Evolutionary conservation across 352 stramenopile species (phyloP).

Genomic region (Phytophthora chlamydospora): DNA sequence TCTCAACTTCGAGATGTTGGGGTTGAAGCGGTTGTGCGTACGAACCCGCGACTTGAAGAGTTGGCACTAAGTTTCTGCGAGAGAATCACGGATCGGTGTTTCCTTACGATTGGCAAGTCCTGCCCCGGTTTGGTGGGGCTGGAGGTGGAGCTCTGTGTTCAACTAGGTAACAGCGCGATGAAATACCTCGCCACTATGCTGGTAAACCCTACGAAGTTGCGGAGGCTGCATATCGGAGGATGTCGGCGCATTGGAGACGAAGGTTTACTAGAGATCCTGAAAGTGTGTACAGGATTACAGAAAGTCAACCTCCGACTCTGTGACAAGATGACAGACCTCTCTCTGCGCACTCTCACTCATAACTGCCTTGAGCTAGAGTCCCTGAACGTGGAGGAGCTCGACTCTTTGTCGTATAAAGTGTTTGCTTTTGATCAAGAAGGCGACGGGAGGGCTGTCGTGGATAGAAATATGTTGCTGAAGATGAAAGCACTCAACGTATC

Average conservation of each 20-base stretch:
- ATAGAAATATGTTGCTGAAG: constrained; percentile 77
- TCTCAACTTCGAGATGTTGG: constrained; percentile 79
- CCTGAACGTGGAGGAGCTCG: constrained; percentile 87
- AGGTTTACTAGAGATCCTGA: constrained; percentile 71
- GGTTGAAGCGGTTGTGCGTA: constrained; percentile 64
- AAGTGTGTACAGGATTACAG: constrained; percentile 60
- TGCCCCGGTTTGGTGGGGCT: constrained; percentile 50
- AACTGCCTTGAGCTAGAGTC: constrained; percentile 83
- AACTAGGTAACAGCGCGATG: constrained; percentile 60
- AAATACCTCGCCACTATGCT: constrained; percentile 59
- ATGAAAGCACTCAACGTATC: constrained; percentile 67
- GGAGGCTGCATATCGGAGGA: constrained; percentile 73
- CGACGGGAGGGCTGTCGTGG: constrained; percentile 79
- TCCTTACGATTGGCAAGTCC: constrained; percentile 55
- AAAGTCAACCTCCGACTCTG: constrained; percentile 81
- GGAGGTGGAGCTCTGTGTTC: constrained; percentile 70
- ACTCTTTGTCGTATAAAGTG: constrained; percentile 61
- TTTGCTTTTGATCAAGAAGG: constrained; percentile 88
- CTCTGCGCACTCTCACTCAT: constrained; percentile 75
- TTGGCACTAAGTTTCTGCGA: constrained; percentile 73
- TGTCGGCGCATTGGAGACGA: constrained; percentile 84
- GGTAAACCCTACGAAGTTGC: constrained; percentile 54
- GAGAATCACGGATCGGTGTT: constrained; percentile 65
- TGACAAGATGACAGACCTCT: constrained; percentile 85
- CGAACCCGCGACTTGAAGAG: constrained; percentile 58